Base-by-base conservation (phyloP, 2,329 filamentous ascomycete genomes). In the Aureobasidium leucospermi region DNA sequence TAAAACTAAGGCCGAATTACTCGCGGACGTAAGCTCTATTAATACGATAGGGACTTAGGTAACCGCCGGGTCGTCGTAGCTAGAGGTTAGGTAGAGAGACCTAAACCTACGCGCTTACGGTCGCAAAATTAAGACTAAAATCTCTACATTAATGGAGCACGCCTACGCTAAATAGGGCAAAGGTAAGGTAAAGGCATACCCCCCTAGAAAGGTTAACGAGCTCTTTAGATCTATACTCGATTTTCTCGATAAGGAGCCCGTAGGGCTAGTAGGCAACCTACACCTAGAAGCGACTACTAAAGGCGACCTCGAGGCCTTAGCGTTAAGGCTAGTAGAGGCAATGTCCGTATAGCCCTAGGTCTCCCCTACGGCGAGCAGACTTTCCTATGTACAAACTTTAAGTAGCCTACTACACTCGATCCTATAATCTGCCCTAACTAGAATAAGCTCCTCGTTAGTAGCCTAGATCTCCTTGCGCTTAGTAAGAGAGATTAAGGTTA, bases 11-110 rank as follows among this genome's bases (percentile, higher is more conserved):
- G 48, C 48, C 34, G 39, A 52, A 52, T 52, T 52, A 52, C 48
- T 39, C 48, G 48, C 48, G 6, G 48, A 39, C 48, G 6, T 52
- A 11, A 52, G 48, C 48, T 52, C 48, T 52, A 52, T 28, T 32
- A 10, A 52, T 7, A 52, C 23, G 34, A 52, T 39, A 15, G 11
- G 48, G 6, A 52, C 48, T 52, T 11, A 52, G 34, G 48, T n/a
- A 1, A 16, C 48, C 34, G 34, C 48, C 34, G 34, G 11, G 48
- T 52, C 48, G 6, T n/a, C 4, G 23, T 52, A 11, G 48, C 48
- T 32, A 8, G 48, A 39, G 48, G 48, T 52, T 8, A 15, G 48
- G 11, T 3, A 52, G 28, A 36, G 9, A n/a, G 48, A 52, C 48
- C 32, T 13, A 39, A 52, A 52, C 11, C 48, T 16, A 52, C 3